A percentile compares a stretch with the other conserved stretches of the same genome.
These are phyloP conservation scores for Dothistroma pini DNA, from an alignment of 2,329 filamentous ascomycete species.

Conservation along the genomic window DNA sequence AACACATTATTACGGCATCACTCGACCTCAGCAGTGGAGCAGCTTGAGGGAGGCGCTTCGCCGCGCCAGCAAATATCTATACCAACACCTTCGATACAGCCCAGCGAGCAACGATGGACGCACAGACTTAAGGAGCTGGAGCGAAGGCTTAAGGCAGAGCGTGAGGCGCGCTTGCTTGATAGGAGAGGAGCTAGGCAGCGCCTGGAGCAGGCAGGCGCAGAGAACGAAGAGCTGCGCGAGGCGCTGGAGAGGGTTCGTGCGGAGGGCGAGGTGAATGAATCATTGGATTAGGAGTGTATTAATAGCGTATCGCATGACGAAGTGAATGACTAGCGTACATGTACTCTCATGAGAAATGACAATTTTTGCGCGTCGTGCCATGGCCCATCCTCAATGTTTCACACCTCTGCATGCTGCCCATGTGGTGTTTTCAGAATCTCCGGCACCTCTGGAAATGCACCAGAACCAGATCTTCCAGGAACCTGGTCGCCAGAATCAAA, in stretches of 20 bases:
- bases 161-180: constrained; percentile 81
- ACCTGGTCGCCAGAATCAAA: neutral
- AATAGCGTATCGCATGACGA: neutral
- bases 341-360: neutral
- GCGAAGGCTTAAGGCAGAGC: constrained; percentile 80
- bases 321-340: neutral
- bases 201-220: constrained; percentile 68
- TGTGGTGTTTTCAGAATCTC: neutral
- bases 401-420: neutral
- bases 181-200: constrained; percentile 77
- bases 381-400: neutral
- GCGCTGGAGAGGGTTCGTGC: constrained; percentile 59
- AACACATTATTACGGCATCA: constrained; percentile 54
- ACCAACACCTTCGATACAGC: constrained; percentile 37
- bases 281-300: constrained; percentile 6
- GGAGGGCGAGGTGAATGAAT: constrained; percentile 28
- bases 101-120: constrained; percentile 73
- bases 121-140: constrained; percentile 84
- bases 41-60: constrained; percentile 17
- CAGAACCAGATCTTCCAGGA: neutral
- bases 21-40: constrained; percentile 51
- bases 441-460: neutral
- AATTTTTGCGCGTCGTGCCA: neutral
- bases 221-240: constrained; percentile 67
- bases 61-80: constrained; percentile 47